These are phyloP conservation scores for Crithidia thermophila DNA, from an alignment of 208 protist species.

Conservation along the genomic window DNA sequence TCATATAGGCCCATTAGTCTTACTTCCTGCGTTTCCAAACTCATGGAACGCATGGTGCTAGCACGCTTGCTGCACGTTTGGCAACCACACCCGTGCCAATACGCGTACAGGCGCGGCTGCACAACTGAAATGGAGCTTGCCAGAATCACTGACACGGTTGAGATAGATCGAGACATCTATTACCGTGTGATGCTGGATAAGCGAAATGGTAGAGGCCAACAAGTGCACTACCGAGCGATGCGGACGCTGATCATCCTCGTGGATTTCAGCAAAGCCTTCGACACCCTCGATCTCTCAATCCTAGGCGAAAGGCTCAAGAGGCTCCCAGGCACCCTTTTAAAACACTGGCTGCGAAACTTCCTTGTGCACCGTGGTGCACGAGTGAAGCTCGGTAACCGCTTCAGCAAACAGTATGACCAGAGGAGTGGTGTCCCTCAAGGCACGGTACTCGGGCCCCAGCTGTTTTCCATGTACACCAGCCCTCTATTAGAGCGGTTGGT, in stretches of 20 bases:
- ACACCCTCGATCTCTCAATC: not conserved
- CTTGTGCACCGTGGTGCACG: not conserved
- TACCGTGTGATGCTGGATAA: not conserved
- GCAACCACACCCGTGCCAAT: constrained; percentile 1
- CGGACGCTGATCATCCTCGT: not conserved
- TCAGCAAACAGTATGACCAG: not conserved
- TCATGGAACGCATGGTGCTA: not conserved
- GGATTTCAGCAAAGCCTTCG: not conserved
- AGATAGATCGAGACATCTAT: not conserved
- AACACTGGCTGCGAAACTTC: not conserved
- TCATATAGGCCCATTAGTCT: not conserved
- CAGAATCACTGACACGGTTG: not conserved
- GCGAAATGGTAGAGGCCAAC: not conserved
- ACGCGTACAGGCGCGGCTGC: not conserved
- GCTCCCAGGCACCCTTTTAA: not conserved
- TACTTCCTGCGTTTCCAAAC: not conserved
- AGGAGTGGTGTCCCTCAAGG: not conserved
- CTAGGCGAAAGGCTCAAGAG: not conserved
- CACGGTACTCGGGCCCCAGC: not conserved
- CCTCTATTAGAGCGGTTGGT: not conserved
- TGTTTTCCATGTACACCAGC: not conserved
- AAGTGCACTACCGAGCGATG: not conserved
- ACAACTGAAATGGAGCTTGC: not conserved
- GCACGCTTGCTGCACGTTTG: not conserved
- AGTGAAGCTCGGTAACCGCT: not conserved